A percentile compares a stretch with the other conserved stretches of the same genome.
These are phyloP conservation scores for Logfia minima DNA, from an alignment of 129 eudicot genomes.

Conservation along the genomic window DNA sequence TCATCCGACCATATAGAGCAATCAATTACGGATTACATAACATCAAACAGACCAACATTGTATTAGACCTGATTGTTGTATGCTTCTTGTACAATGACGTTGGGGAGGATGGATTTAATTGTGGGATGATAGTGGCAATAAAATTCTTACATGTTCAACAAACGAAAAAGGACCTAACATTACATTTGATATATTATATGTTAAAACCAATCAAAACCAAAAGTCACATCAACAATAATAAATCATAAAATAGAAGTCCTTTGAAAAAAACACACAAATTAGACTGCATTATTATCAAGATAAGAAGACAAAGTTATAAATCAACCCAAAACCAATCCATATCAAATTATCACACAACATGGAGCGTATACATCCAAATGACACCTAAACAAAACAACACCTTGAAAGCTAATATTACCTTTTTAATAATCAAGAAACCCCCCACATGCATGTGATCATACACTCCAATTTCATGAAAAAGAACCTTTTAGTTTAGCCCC, in stretches of 20 bases:
- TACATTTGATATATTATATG: too few relatives aligned
- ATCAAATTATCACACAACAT: conserved; percentile 29
- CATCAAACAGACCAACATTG: too few relatives aligned
- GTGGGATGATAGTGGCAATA: not conserved
- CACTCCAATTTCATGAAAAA: conserved; percentile 25
- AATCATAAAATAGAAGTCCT: not conserved
- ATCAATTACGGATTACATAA: too few relatives aligned
- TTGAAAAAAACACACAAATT: not conserved
- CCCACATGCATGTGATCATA: conserved; percentile 41
- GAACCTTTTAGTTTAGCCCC: conserved; percentile 27
- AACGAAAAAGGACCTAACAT: not conserved
- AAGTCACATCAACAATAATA: conserved; percentile 3
- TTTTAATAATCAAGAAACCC: conserved; percentile 25
- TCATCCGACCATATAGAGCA: too few relatives aligned
- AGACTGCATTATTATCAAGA: conserved; percentile 10
- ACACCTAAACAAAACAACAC: conserved; percentile 41
- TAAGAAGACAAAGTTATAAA: conserved; percentile 7
- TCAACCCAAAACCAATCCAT: conserved; percentile 13
- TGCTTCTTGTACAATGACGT: too few relatives aligned
- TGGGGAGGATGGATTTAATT: too few relatives aligned
- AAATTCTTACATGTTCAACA: not conserved
- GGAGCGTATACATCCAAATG: conserved; percentile 30
- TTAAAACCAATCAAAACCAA: not conserved
- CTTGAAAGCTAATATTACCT: conserved; percentile 49
- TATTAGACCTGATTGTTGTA: too few relatives aligned